Conservation (phyloP, 2,329 filamentous ascomycete species). For the Colletotrichum sp. region DNA sequence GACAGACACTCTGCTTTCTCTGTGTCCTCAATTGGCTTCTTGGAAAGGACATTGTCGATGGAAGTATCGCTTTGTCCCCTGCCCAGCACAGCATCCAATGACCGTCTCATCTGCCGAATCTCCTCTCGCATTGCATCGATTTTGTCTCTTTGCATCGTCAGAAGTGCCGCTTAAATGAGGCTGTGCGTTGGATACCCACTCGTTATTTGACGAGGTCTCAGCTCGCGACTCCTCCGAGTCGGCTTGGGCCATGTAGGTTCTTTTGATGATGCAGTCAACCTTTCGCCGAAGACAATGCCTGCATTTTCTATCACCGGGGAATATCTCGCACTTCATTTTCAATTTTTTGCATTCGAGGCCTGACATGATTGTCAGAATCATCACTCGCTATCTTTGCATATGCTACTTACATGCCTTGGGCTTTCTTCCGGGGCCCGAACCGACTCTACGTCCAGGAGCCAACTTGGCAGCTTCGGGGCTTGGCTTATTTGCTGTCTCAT, state of each 20-base stretch:
- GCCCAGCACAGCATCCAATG: neutral
- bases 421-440: neutral
- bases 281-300: neutral
- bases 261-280: neutral
- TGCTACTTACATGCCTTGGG: neutral
- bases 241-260: neutral
- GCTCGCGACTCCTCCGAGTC: neutral
- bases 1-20: no score
- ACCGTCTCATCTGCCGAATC: neutral
- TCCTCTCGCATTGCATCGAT: neutral
- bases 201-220: neutral
- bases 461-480: neutral
- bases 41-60: no score
- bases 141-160: neutral
- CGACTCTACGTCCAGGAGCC: neutral
- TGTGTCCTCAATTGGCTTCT: no score
- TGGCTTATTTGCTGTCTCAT: neutral
- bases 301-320: neutral
- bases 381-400: fast-evolving
- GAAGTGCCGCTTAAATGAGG: no score
- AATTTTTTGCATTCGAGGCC: neutral
- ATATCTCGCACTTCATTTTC: neutral
- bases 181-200: no score
- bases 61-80: neutral
- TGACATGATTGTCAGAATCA: neutral